These are phyloP conservation scores for Pseudophaeomoniella oleicola DNA, from an alignment of 2,329 filamentous ascomycete genomes.

Conservation along the genomic window DNA sequence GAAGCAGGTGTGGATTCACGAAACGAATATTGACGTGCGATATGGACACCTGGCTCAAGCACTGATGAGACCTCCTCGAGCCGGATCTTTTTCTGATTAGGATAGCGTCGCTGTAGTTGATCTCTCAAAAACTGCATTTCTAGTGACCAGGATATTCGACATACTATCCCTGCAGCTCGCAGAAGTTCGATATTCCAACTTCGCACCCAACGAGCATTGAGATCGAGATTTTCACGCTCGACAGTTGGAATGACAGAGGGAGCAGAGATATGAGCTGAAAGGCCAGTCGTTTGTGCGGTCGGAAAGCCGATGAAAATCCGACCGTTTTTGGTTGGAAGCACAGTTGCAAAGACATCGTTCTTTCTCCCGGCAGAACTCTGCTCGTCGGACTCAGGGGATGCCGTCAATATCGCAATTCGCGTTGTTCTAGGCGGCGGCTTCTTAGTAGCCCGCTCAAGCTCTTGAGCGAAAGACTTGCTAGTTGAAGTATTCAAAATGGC, in stretches of 20 bases:
- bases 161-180: slow-evolving; percentile 76
- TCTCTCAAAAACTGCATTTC: slow-evolving; percentile 67
- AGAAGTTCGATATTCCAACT: slow-evolving; percentile 94
- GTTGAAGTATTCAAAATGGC: slow-evolving; percentile 69
- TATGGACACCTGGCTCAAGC: slow-evolving; percentile 67
- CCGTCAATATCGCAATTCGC: slow-evolving; percentile 73
- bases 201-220: slow-evolving; percentile 88
- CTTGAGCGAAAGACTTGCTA: slow-evolving; percentile 55
- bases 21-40: slow-evolving; percentile 76
- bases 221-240: slow-evolving; percentile 88
- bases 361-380: slow-evolving; percentile 13
- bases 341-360: slow-evolving; percentile 74
- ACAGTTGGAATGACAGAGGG: slow-evolving; percentile 95
- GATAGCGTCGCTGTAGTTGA: slow-evolving; percentile 36
- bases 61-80: slow-evolving; percentile 51
- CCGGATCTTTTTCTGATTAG: slow-evolving; percentile 37
- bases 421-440: slow-evolving; percentile 87
- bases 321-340: slow-evolving; percentile 68
- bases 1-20: slow-evolving; percentile 78
- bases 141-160: slow-evolving; percentile 71
- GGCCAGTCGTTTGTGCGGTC: slow-evolving; percentile 89
- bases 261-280: slow-evolving; percentile 86
- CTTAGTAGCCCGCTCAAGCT: slow-evolving; percentile 90
- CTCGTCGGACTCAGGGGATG: slow-evolving; percentile 52
- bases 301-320: slow-evolving; percentile 96